Conservation (phyloP, 2,329 filamentous ascomycete species). For the Trichoderma arundinaceum region DNA sequence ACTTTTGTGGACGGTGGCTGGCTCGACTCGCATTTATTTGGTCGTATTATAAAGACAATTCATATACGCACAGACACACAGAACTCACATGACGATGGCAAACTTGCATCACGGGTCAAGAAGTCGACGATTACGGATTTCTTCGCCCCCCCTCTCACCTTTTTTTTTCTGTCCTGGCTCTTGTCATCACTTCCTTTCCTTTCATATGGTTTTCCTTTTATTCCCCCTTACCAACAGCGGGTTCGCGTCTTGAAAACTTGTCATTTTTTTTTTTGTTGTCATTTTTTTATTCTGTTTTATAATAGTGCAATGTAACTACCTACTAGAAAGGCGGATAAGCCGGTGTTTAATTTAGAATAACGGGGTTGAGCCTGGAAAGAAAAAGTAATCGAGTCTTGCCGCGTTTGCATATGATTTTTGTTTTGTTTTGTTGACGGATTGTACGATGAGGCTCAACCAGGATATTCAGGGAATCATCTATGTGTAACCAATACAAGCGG, state of each 20-base stretch:
- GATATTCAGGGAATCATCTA: background rate
- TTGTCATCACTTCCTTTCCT: slow-evolving; percentile 4
- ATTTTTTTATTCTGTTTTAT: slow-evolving; percentile 7
- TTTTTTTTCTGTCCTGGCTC: background rate
- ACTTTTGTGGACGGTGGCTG: background rate
- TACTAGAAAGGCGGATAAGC: slow-evolving; percentile 20
- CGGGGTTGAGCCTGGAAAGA: slow-evolving; percentile 24
- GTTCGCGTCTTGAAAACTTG: background rate
- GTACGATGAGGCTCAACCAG: background rate
- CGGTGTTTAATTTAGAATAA: slow-evolving; percentile 30
- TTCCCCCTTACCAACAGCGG: slow-evolving; percentile 8
- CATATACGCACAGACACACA: background rate
- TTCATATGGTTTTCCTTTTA: background rate
- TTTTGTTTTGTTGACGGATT: slow-evolving; percentile 3
- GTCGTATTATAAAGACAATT: background rate
- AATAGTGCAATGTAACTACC: slow-evolving; percentile 20
- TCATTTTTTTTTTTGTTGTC: slow-evolving; percentile 1
- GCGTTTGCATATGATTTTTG: slow-evolving; percentile 4
- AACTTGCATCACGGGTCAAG: slow-evolving; percentile 2
- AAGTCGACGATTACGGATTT: slow-evolving; percentile 11
- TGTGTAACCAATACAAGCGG: background rate
- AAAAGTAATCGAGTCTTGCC: slow-evolving; percentile 14
- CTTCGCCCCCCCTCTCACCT: background rate
- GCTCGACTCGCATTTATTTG: background rate
- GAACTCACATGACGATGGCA: background rate